These are phyloP conservation scores for Exidia glandulosa DNA, from an alignment of 768 basidiomycete species.

Conservation along the genomic window DNA sequence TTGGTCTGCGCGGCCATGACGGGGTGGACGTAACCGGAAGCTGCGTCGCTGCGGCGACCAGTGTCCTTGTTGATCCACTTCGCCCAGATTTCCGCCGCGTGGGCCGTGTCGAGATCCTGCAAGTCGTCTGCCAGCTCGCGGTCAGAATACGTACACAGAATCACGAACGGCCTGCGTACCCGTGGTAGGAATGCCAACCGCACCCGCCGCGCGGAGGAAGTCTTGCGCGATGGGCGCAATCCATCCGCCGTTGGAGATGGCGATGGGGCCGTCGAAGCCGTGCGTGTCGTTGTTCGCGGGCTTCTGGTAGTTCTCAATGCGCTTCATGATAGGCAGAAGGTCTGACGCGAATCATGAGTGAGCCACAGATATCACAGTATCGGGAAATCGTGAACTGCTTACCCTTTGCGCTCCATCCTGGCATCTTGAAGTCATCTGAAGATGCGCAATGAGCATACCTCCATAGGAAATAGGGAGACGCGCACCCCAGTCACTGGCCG, in stretches of 20 bases:
- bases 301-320: slow-evolving; percentile 70
- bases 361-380: neutral
- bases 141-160: neutral
- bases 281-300: slow-evolving; percentile 55
- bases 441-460: slow-evolving; percentile 1
- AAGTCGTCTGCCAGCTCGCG: neutral
- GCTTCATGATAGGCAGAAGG: slow-evolving; percentile 61
- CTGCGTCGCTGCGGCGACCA: slow-evolving; percentile 60
- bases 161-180: neutral
- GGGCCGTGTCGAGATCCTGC: slow-evolving; percentile 41
- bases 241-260: slow-evolving; percentile 59
- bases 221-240: slow-evolving; percentile 56
- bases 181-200: slow-evolving; percentile 6
- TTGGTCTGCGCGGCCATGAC: slow-evolving; percentile 61
- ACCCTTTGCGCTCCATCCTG: slow-evolving; percentile 59
- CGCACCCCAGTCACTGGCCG: slow-evolving; percentile 60
- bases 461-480: neutral
- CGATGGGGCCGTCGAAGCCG: slow-evolving; percentile 65
- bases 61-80: slow-evolving; percentile 70
- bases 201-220: slow-evolving; percentile 29
- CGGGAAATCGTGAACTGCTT: slow-evolving; percentile 1
- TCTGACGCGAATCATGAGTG: slow-evolving; percentile 26
- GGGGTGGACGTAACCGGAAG: slow-evolving; percentile 60
- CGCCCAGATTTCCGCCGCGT: slow-evolving; percentile 63
- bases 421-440: slow-evolving; percentile 60